Evolutionary conservation across 805 yeast genomes (phyloP).

Genomic region (Nakazawaea pomicola): DNA sequence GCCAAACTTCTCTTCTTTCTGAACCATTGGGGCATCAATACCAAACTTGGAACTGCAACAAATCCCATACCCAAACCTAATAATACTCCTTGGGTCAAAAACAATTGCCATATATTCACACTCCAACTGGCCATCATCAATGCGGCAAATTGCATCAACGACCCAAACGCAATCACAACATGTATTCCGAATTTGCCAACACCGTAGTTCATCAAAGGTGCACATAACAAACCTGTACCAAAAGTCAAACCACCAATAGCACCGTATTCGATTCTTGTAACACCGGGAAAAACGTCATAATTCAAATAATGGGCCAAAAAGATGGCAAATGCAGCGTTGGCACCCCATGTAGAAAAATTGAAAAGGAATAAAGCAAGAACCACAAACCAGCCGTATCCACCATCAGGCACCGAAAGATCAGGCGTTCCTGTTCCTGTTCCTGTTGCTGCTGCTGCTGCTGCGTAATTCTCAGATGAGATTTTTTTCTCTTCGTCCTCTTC

Average conservation of each 20-base stretch:
- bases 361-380: constrained; percentile 43
- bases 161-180: constrained; percentile 40
- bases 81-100: constrained; percentile 62
- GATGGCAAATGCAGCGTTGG: constrained; percentile 62
- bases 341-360: constrained; percentile 68
- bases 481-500: background rate
- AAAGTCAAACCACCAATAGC: constrained; percentile 65
- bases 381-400: constrained; percentile 67
- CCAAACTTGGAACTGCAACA: constrained; percentile 52
- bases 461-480: no score
- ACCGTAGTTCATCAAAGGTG: constrained; percentile 43
- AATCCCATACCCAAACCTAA: constrained; percentile 55
- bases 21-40: constrained; percentile 69
- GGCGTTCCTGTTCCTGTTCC: background rate
- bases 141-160: constrained; percentile 45
- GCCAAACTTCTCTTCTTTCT: constrained; percentile 55
- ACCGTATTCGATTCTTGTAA: constrained; percentile 55
- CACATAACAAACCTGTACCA: constrained; percentile 44
- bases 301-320: constrained; percentile 54
- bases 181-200: constrained; percentile 41
- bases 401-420: constrained; percentile 42
- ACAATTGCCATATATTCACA: constrained; percentile 58
- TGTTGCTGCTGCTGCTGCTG: no score
- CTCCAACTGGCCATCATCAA: constrained; percentile 58
- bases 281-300: constrained; percentile 46